Conservation (phyloP, 176 grass and related monocot species). For the Urochloa ruziziensis region DNA sequence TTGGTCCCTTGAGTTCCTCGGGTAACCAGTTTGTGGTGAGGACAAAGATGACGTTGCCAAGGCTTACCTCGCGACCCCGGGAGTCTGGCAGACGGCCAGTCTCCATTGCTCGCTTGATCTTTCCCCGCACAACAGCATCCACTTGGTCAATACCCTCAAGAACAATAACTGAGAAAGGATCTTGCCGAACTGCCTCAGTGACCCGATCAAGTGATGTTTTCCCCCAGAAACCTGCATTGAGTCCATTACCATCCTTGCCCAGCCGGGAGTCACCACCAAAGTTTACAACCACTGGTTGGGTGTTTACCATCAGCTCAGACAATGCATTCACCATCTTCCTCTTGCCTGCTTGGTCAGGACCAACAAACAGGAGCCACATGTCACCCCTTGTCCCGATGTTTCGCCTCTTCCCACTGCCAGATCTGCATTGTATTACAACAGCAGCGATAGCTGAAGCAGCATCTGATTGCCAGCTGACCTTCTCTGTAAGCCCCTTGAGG, state of each 20-base stretch:
- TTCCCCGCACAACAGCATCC: constrained; percentile 58
- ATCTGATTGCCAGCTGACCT: constrained; percentile 87
- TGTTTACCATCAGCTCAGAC: constrained; percentile 67
- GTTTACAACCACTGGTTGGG: constrained; percentile 52
- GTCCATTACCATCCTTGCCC: constrained; percentile 31
- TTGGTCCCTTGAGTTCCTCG: constrained; percentile 50
- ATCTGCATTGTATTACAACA: constrained; percentile 76
- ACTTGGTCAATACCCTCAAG: constrained; percentile 81
- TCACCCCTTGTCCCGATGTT: constrained; percentile 58
- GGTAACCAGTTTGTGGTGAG: constrained; percentile 80
- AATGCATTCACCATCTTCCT: constrained; percentile 77
- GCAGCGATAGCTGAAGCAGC: constrained; percentile 82
- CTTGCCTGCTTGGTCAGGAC: constrained; percentile 90
- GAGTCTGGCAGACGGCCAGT: constrained; percentile 84
- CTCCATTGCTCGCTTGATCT: constrained; percentile 83
- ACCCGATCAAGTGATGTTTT: constrained; percentile 72
- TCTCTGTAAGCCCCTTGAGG: constrained; percentile 75
- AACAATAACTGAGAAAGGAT: constrained; percentile 83
- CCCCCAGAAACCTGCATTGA: constrained; percentile 55
- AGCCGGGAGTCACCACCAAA: constrained; percentile 33
- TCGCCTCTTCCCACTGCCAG: constrained; percentile 55
- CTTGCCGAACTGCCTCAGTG: constrained; percentile 72
- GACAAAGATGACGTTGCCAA: constrained; percentile 83
- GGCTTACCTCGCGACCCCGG: constrained; percentile 74
- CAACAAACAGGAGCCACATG: constrained; percentile 89